A percentile compares a stretch with the other conserved stretches of the same genome.
Conservation (phyloP, 345 rosid genomes). For the Dimocarpus longan region DNA sequence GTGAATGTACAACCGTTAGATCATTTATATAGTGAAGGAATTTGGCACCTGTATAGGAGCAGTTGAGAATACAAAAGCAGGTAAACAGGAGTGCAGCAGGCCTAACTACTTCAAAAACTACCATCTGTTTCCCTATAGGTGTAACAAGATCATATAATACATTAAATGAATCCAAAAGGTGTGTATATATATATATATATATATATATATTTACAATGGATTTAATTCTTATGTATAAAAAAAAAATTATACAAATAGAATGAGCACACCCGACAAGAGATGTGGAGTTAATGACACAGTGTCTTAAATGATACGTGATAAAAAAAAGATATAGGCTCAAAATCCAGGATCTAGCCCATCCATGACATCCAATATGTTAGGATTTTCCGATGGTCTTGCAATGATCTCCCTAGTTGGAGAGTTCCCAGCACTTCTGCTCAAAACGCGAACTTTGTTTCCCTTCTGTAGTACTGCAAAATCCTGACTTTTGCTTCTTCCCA, state of each 20-base stretch:
- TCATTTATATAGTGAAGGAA: slow-evolving; percentile 15
- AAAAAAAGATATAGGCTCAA: slow-evolving; percentile 23
- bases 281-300: neutral
- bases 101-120: slow-evolving; percentile 16
- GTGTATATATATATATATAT: too few species aligned
- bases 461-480: slow-evolving; percentile 49
- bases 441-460: slow-evolving; percentile 38
- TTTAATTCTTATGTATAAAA: neutral
- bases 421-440: slow-evolving; percentile 69
- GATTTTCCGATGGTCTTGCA: slow-evolving; percentile 21
- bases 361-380: slow-evolving; percentile 47
- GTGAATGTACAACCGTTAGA: neutral
- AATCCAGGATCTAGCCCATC: slow-evolving; percentile 51
- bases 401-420: slow-evolving; percentile 49
- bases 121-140: neutral
- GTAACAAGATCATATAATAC: neutral
- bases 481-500: slow-evolving; percentile 81
- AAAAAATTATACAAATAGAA: slow-evolving; percentile 1
- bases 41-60: slow-evolving; percentile 17
- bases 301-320: neutral
- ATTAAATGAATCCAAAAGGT: neutral
- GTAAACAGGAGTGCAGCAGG: slow-evolving; percentile 6
- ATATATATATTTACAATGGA: slow-evolving; percentile 11
- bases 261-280: neutral
- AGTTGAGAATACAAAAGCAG: slow-evolving; percentile 17